These are phyloP conservation scores for Raddia guianensis DNA, from an alignment of 176 grass and related monocot genomes.

Conservation along the genomic window DNA sequence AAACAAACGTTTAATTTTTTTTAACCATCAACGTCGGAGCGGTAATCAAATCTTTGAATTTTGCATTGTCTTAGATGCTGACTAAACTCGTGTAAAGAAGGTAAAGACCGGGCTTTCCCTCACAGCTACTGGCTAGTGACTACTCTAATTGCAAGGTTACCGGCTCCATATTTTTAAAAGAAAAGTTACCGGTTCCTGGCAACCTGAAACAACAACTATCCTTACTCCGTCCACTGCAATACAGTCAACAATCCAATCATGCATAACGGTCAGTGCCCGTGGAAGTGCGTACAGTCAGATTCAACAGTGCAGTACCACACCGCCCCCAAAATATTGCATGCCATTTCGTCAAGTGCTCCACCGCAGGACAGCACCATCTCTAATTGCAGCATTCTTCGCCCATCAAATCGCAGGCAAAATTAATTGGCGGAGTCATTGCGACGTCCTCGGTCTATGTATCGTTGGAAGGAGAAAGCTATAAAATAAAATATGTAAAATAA, in stretches of 20 bases:
- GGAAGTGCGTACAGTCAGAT: constrained; percentile 18
- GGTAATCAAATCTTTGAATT: no score
- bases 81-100: no score
- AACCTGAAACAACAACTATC: constrained; percentile 21
- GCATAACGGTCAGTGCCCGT: neutral
- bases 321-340: neutral
- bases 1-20: no score
- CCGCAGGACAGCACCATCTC: constrained; percentile 23
- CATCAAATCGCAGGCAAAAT: neutral
- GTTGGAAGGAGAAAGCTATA: no score
- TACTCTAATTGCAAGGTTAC: no score
- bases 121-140: no score
- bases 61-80: no score
- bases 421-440: constrained; percentile 2
- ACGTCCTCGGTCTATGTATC: constrained; percentile 15
- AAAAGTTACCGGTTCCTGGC: constrained; percentile 11
- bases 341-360: constrained; percentile 35
- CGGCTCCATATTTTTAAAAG: no score
- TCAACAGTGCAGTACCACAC: neutral
- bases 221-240: constrained; percentile 6
- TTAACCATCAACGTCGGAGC: no score
- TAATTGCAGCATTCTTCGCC: neutral
- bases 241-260: constrained; percentile 4
- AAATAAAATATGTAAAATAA: no score
- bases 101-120: no score